These are phyloP conservation scores for Chaetomium tenue DNA, from an alignment of 495 filamentous ascomycete species.

Conservation along the genomic window DNA sequence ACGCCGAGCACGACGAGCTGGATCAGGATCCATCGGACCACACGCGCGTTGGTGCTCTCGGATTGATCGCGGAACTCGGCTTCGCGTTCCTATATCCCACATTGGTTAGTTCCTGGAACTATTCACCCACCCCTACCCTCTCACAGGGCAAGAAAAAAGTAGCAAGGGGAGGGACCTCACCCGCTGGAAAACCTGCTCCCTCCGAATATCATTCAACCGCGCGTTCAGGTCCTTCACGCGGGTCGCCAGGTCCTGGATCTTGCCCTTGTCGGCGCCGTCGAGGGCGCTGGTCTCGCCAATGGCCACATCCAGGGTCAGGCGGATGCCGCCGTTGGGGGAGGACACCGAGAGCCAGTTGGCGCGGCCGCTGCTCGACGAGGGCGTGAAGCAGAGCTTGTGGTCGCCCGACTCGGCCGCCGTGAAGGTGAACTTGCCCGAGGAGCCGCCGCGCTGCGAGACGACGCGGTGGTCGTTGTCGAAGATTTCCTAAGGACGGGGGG, in stretches of 20 bases:
- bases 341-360: slow-evolving; percentile 68
- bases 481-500: slow-evolving; percentile 57
- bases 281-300: slow-evolving; percentile 96
- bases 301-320: slow-evolving; percentile 82
- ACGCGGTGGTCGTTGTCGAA: slow-evolving; percentile 99
- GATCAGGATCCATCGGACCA: slow-evolving; percentile 90
- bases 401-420: slow-evolving; percentile 88
- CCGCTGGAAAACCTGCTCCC: slow-evolving; percentile 95
- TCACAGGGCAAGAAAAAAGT: background rate
- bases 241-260: slow-evolving; percentile 86
- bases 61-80: slow-evolving; percentile 98
- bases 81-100: slow-evolving; percentile 74
- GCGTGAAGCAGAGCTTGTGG: slow-evolving; percentile 91
- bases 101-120: too few species aligned
- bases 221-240: slow-evolving; percentile 87
- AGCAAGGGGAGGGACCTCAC: slow-evolving; percentile 52
- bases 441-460: slow-evolving; percentile 74
- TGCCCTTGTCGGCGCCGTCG: slow-evolving; percentile 89
- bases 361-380: slow-evolving; percentile 59
- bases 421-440: slow-evolving; percentile 90
- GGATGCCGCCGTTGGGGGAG: slow-evolving; percentile 67
- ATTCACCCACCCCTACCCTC: too few species aligned
- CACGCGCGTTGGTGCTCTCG: slow-evolving; percentile 86
- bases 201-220: slow-evolving; percentile 80
- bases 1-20: slow-evolving; percentile 84